Conservation (phyloP, 2,329 filamentous ascomycete species). For the Colletotrichum chrysophilum region DNA sequence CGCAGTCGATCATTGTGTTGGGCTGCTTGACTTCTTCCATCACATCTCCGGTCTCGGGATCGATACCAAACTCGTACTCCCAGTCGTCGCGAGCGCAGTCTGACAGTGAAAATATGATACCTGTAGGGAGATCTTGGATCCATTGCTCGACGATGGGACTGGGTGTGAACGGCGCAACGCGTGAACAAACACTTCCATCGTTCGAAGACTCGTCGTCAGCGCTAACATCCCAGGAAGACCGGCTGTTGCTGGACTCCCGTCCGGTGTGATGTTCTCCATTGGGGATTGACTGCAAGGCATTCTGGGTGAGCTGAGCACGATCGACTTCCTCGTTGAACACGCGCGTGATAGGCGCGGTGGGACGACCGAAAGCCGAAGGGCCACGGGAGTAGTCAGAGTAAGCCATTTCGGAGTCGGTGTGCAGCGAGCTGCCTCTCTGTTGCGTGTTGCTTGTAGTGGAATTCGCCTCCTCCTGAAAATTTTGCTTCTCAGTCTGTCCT, state of each 20-base stretch:
- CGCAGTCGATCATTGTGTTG: conserved; percentile 26
- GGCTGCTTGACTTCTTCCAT: conserved; percentile 37
- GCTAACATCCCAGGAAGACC: conserved; percentile 14
- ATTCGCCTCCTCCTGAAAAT: not conserved
- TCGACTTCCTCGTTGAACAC: not conserved
- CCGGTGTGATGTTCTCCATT: not conserved
- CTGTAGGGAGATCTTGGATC: not conserved
- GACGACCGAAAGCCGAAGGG: not conserved
- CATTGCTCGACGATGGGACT: not conserved
- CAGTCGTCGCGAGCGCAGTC: not conserved
- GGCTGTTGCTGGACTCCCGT: conserved; percentile 2
- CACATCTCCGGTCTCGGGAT: conserved; percentile 40
- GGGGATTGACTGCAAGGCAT: not conserved
- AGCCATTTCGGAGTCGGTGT: not conserved
- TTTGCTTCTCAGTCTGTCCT: not conserved
- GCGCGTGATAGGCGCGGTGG: not conserved
- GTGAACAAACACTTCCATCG: not conserved
- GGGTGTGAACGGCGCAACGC: not conserved
- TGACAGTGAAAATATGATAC: not conserved
- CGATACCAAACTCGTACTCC: conserved; percentile 32
- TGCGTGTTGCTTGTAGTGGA: not conserved
- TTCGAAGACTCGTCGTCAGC: not conserved
- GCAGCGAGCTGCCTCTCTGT: not conserved
- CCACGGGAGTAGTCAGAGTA: not conserved
- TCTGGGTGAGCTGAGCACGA: not conserved